A percentile compares a stretch with the other conserved stretches of the same genome.
These are phyloP conservation scores for Phytophthora palmivora DNA, from an alignment of 352 stramenopile species.

Conservation along the genomic window DNA sequence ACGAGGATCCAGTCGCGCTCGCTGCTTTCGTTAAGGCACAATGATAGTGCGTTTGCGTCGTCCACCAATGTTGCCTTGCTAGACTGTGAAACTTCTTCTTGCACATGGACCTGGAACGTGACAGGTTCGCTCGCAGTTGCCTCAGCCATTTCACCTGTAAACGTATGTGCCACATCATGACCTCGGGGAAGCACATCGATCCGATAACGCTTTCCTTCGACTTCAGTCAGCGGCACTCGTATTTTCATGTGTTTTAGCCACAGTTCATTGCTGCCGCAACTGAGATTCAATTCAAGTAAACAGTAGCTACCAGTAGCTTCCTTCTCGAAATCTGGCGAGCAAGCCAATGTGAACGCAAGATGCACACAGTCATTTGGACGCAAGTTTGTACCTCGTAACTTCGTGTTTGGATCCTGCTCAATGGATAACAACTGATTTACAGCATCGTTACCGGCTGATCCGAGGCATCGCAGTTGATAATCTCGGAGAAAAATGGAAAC, in stretches of 20 bases:
- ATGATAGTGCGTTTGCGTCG: conserved; percentile 26
- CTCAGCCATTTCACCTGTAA: conserved; percentile 19
- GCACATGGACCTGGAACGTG: conserved; percentile 54
- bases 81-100: conserved; percentile 19
- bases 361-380: conserved; percentile 44
- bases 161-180: conserved; percentile 5
- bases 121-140: conserved; percentile 48
- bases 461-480: conserved; percentile 36
- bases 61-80: conserved; percentile 5
- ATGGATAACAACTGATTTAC: conserved; percentile 11
- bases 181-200: conserved; percentile 48
- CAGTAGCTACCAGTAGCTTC: conserved; percentile 13
- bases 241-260: conserved; percentile 37
- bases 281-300: conserved; percentile 27
- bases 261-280: conserved; percentile 11
- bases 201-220: conserved; percentile 44
- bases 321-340: conserved; percentile 22
- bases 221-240: conserved; percentile 30
- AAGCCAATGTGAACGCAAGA: conserved; percentile 47
- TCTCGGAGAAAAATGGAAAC: conserved; percentile 38
- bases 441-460: background rate
- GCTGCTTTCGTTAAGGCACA: conserved; percentile 61
- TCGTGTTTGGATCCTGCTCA: conserved; percentile 47
- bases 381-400: conserved; percentile 35
- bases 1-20: conserved; percentile 75